Evolutionary conservation across 2,329 filamentous ascomycete genomes (phyloP).

Genomic region (Metarhizium anisopliae): DNA sequence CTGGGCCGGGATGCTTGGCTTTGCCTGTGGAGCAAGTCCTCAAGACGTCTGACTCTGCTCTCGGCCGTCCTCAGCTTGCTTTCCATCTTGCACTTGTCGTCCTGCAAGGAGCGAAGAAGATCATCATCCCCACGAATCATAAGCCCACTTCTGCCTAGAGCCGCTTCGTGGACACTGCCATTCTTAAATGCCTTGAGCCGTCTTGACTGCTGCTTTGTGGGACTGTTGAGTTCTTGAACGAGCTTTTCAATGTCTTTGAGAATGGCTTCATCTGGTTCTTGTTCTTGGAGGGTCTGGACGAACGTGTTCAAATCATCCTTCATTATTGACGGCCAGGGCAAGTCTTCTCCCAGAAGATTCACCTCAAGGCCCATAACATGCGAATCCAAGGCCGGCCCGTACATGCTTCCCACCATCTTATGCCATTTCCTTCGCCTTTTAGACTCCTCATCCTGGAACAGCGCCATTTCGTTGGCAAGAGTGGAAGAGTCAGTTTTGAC

Average conservation of each 20-base stretch:
- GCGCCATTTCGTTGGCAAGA: conserved; percentile 84
- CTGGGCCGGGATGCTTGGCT: conserved; percentile 48
- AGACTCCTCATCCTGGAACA: conserved; percentile 86
- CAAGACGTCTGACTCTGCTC: conserved; percentile 81
- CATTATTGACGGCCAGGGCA: conserved; percentile 68
- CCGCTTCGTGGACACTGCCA: conserved; percentile 87
- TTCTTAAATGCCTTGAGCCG: conserved; percentile 92
- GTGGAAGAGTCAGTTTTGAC: conserved; percentile 80
- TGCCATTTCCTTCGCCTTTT: conserved; percentile 86
- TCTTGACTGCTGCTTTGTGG: conserved; percentile 79
- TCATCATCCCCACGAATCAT: conserved; percentile 84
- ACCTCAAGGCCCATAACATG: conserved; percentile 73
- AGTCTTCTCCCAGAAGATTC: conserved; percentile 70
- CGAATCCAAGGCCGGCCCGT: conserved; percentile 58
- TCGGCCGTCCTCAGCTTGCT: conserved; percentile 73
- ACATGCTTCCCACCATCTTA: conserved; percentile 69
- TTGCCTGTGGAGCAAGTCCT: conserved; percentile 86
- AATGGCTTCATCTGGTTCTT: conserved; percentile 56
- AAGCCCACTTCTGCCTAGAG: conserved; percentile 76
- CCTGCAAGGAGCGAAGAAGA: conserved; percentile 64
- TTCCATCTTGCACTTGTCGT: conserved; percentile 69
- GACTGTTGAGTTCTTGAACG: conserved; percentile 68
- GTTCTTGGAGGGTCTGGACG: conserved; percentile 53
- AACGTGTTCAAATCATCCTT: conserved; percentile 73
- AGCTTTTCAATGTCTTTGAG: conserved; percentile 67